Evolutionary conservation across 768 basidiomycete genomes (phyloP).

Genomic region (Pulveroboletus sp.): DNA sequence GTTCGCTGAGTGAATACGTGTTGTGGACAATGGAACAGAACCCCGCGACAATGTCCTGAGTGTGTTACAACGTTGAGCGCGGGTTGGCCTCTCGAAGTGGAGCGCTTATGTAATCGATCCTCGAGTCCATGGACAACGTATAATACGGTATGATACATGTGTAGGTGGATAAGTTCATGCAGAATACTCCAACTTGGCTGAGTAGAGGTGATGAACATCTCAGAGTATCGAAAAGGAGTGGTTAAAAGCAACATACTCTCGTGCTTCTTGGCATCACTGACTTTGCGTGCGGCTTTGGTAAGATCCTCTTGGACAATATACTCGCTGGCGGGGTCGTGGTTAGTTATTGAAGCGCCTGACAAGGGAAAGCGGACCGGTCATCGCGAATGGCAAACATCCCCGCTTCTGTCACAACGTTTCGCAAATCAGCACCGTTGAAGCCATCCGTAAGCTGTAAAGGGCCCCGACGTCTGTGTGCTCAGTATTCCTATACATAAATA

Average conservation of each 20-base stretch:
- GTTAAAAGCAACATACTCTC: conserved; percentile 61
- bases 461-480: background rate
- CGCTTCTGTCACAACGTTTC: conserved; percentile 92
- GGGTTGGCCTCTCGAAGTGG: too few relatives aligned
- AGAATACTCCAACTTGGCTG: conserved; percentile 44
- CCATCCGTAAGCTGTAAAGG: conserved; percentile 67
- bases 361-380: conserved; percentile 57
- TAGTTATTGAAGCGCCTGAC: background rate
- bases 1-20: too few relatives aligned
- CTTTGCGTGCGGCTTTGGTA: conserved; percentile 93
- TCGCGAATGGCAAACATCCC: conserved; percentile 99
- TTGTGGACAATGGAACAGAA: too few relatives aligned
- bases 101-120: conserved; percentile 12
- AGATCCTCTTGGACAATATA: conserved; percentile 93
- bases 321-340: conserved; percentile 46
- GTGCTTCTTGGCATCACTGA: conserved; percentile 95
- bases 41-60: background rate
- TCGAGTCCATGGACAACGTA: background rate
- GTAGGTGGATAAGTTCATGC: conserved; percentile 24
- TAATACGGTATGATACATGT: conserved; percentile 25
- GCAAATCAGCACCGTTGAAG: conserved; percentile 95
- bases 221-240: background rate
- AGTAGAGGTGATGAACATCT: background rate
- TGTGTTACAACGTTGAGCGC: background rate
- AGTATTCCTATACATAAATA: background rate